Conservation (phyloP, 2,329 filamentous ascomycete genomes). For the Septoria petroselini region DNA sequence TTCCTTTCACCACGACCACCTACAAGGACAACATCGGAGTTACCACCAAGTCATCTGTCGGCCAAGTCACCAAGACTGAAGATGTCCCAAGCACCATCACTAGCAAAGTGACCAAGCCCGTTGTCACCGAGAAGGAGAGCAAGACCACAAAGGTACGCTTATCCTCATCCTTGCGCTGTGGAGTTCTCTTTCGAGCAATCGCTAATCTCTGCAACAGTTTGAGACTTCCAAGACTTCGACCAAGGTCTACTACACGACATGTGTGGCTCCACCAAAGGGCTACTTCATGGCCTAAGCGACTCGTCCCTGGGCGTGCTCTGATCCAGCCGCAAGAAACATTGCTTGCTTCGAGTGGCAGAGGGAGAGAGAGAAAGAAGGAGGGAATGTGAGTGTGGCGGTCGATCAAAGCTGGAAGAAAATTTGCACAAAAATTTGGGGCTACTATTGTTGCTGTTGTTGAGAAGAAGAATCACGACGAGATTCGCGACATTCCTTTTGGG, state of each 20-base stretch:
- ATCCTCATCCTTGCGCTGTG: no score
- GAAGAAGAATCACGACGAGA: neutral
- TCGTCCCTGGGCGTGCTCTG: neutral
- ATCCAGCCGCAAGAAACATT: no score
- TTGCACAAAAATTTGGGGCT: neutral
- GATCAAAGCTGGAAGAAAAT: neutral
- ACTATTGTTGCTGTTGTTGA: neutral
- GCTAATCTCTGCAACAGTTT: neutral
- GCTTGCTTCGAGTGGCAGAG: no score
- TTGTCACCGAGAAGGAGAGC: conserved; percentile 7
- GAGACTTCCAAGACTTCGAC: conserved; percentile 1
- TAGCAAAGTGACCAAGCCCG: conserved; percentile 4
- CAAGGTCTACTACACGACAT: conserved; percentile 13
- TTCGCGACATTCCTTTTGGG: neutral
- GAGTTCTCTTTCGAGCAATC: neutral
- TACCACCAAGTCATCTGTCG: conserved; percentile 5
- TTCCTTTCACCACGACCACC: conserved; percentile 5
- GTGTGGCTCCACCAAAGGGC: conserved; percentile 10
- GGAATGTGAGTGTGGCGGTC: no score
- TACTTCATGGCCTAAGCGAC: conserved; percentile 16
- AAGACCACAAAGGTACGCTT: conserved; percentile 4
- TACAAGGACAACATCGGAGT: conserved; percentile 4
- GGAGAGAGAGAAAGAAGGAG: no score
- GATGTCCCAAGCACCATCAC: conserved; percentile 3
- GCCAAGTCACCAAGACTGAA: conserved; percentile 6